Conservation (phyloP, 352 stramenopile species). For the Phytophthora quininea region DNA sequence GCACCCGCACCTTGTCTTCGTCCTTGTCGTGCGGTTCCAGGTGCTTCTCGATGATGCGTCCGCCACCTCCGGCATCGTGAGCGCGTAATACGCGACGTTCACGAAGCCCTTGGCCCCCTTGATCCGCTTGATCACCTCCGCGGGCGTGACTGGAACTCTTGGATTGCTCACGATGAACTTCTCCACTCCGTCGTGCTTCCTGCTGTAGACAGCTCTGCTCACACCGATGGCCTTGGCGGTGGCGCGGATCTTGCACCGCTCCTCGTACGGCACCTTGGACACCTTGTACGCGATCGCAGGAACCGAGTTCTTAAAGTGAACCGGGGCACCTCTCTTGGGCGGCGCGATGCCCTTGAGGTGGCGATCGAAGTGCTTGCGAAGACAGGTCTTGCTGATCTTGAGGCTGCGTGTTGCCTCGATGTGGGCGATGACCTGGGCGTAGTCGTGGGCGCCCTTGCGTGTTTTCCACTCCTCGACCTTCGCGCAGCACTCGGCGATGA, state of each 20-base stretch:
- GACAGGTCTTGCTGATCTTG: not conserved
- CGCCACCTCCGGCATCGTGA: no score
- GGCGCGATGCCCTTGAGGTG: not conserved
- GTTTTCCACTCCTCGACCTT: no score
- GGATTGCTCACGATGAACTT: no score
- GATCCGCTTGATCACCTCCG: not conserved
- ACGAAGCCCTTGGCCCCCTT: not conserved
- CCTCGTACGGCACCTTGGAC: not conserved
- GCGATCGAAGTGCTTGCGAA: not conserved
- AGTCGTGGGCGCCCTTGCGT: not conserved
- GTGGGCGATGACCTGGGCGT: not conserved
- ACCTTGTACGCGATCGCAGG: not conserved
- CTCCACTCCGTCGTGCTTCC: no score
- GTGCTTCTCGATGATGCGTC: no score
- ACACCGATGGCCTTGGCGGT: no score
- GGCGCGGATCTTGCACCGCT: no score
- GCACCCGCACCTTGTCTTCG: not conserved
- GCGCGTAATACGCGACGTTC: not conserved
- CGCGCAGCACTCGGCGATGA: no score
- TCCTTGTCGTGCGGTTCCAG: no score
- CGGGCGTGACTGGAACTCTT: no score
- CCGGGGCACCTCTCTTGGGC: not conserved
- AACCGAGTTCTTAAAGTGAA: not conserved
- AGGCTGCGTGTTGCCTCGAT: not conserved
- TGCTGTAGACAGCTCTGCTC: no score